Evolutionary conservation across 1,284 basidiomycete genomes (phyloP).

Genomic region (Sporisorium reilianum): DNA sequence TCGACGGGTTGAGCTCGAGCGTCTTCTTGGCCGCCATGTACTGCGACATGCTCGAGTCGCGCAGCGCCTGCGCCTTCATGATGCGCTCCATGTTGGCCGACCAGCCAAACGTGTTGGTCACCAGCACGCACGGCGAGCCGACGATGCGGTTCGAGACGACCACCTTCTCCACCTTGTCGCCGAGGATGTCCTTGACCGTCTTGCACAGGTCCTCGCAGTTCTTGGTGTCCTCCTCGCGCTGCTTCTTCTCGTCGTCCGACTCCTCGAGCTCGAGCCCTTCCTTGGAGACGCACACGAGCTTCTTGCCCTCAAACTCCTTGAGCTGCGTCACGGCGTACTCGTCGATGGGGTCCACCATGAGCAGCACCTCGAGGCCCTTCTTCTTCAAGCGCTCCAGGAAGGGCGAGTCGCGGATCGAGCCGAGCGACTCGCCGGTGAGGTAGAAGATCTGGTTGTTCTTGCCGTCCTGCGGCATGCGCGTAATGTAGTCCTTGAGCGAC

Average conservation of each 20-base stretch:
- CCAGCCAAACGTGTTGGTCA: constrained; percentile 99
- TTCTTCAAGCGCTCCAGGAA: constrained; percentile 99
- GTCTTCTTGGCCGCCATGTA: constrained; percentile 98
- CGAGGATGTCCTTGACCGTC: constrained; percentile 96
- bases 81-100: constrained; percentile 99
- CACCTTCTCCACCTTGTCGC: constrained; percentile 99
- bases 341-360: constrained; percentile 85
- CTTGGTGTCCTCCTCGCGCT: constrained; percentile 86
- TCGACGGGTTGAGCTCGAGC: constrained; percentile 93
- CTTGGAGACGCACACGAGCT: constrained; percentile 97
- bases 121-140: constrained; percentile 71
- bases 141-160: constrained; percentile 89
- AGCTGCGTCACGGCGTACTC: constrained; percentile 82
- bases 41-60: constrained; percentile 98
- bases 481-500: constrained; percentile 99
- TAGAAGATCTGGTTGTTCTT: constrained; percentile 94
- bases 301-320: constrained; percentile 99
- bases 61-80: constrained; percentile 99
- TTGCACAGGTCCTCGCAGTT: constrained; percentile 91
- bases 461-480: constrained; percentile 98
- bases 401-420: constrained; percentile 90
- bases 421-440: constrained; percentile 96
- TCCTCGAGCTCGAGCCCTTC: constrained; percentile 99
- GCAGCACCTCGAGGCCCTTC: constrained; percentile 98
- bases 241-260: constrained; percentile 96